phyloP scores from a whole-genome alignment of 2,329 filamentous ascomycete genomes.

The Rhinocladiella mackenziei region DNA sequence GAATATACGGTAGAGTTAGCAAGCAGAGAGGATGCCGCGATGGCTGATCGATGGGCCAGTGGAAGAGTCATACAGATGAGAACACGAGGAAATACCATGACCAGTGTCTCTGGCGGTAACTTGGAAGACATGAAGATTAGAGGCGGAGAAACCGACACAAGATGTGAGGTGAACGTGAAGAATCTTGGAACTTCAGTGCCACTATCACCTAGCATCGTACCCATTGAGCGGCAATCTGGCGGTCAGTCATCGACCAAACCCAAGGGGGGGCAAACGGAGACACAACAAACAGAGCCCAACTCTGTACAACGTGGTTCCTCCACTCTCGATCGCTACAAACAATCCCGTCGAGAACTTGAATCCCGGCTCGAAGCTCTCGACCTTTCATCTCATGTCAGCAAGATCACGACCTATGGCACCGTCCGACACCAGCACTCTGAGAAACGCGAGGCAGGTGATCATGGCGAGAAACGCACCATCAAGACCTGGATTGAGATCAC shows the following conservation, averaged over 20 bases:
- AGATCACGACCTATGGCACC: constrained; percentile 9
- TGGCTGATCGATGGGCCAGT: constrained; percentile 8
- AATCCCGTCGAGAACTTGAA: constrained; percentile 3
- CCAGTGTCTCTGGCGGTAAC: not conserved
- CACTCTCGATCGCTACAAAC: constrained; percentile 1
- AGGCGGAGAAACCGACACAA: constrained; percentile 1
- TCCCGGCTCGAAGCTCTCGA: constrained; percentile 3
- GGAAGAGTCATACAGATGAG: not conserved
- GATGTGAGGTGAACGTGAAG: not conserved
- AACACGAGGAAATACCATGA: not conserved
- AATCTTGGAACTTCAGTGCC: not conserved
- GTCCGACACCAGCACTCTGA: constrained; percentile 15
- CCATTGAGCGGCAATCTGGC: too few species aligned
- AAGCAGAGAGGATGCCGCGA: constrained; percentile 18
- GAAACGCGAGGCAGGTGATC: constrained; percentile 10
- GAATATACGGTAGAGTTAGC: constrained; percentile 24
- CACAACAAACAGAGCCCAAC: too few species aligned
- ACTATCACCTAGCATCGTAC: too few species aligned
- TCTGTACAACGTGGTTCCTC: too few species aligned
- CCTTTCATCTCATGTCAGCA: constrained; percentile 12
- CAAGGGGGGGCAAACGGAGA: too few species aligned
- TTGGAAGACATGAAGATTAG: not conserved
- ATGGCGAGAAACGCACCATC: constrained; percentile 18
- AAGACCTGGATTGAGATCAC: constrained; percentile 22
- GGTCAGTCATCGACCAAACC: too few species aligned